Conservation (phyloP, 495 filamentous ascomycete species). For the Clavariopsis aquatica region DNA sequence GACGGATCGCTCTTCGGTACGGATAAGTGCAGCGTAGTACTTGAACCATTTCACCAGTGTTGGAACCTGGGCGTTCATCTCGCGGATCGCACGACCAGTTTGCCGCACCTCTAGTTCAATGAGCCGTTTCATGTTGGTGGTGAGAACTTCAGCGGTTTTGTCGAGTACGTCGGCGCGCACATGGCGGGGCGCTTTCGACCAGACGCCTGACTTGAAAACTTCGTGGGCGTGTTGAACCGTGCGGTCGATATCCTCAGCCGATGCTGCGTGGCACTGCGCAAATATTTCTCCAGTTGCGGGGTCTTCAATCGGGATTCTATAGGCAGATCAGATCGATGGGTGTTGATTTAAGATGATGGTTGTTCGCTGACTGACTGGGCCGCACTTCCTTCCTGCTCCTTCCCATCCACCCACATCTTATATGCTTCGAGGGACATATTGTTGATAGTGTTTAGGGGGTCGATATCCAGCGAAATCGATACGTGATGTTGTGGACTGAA, state of each 20-base stretch:
- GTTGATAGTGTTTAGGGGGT: not conserved
- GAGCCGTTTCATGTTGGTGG: conserved; percentile 52
- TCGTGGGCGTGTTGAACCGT: conserved; percentile 52
- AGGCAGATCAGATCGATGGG: not conserved
- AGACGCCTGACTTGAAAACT: conserved; percentile 57
- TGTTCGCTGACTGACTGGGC: conserved; percentile 28
- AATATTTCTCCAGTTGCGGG: conserved; percentile 34
- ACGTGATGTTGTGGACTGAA: not conserved
- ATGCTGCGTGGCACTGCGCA: conserved; percentile 55
- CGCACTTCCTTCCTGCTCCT: conserved; percentile 20
- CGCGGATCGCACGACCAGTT: conserved; percentile 63
- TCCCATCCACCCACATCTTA: conserved; percentile 29
- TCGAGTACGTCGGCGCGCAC: conserved; percentile 58
- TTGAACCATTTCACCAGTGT: conserved; percentile 62
- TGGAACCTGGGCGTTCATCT: conserved; percentile 66
- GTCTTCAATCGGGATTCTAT: conserved; percentile 28
- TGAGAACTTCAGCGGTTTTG: conserved; percentile 55
- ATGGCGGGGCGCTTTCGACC: conserved; percentile 49
- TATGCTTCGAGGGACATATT: not conserved
- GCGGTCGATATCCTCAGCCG: conserved; percentile 49
- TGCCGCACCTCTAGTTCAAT: conserved; percentile 61
- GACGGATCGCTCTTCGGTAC: conserved; percentile 61
- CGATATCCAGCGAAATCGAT: not conserved
- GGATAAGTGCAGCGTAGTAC: conserved; percentile 62
- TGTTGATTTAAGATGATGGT: not conserved